Base-by-base conservation (phyloP, 192 early-diverging fungal species). In the Cladochytrium replicatum region DNA sequence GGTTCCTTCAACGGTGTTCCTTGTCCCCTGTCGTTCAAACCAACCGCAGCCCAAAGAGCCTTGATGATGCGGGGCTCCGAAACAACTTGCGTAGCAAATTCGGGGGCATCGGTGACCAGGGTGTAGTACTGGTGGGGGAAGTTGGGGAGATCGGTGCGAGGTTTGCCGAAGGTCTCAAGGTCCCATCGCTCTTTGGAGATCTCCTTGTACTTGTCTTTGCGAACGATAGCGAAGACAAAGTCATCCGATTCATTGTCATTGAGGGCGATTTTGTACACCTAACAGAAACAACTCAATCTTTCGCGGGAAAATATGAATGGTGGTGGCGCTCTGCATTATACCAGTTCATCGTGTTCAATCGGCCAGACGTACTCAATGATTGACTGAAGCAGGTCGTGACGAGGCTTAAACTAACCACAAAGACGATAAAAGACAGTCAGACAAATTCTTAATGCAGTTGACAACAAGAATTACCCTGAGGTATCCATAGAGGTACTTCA, bases 211-310 rank as follows among this genome's bases (percentile, higher is more conserved):
- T 64, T 63, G 45, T 66, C 52, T 50, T 69, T 71, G 6, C 66
- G 71, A 9, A 87, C 57, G 7, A 85, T 72, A 7, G 77, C 83
- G 72, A 89, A 85, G 23, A 87, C 79, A 64, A 86, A 72, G 4
- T 44, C 48, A n/a, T 57, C 45, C 6, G 63, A 50, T 9, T 58
- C 66, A n/a, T 66, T 54, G 31, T 69, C 58, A 13, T 55, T 50
- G 25, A 69, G 32, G 8, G 50, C 41, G 30, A 32, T 41, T 21
- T 48, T 64, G 52, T 83, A 53, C 2, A 61, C 63, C 32, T 84
- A 48, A 31, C n/a, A n/a, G n/a, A n/a, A n/a, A n/a, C n/a, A n/a
- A n/a, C n/a, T n/a, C n/a, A n/a, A n/a, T n/a, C n/a, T n/a, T n/a
- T n/a, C n/a, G n/a, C n/a, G n/a, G n/a, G n/a, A n/a, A n/a, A n/a